These are phyloP conservation scores for Gleditsia sinensis DNA, from an alignment of 306 rosid genomes.

Conservation along the genomic window DNA sequence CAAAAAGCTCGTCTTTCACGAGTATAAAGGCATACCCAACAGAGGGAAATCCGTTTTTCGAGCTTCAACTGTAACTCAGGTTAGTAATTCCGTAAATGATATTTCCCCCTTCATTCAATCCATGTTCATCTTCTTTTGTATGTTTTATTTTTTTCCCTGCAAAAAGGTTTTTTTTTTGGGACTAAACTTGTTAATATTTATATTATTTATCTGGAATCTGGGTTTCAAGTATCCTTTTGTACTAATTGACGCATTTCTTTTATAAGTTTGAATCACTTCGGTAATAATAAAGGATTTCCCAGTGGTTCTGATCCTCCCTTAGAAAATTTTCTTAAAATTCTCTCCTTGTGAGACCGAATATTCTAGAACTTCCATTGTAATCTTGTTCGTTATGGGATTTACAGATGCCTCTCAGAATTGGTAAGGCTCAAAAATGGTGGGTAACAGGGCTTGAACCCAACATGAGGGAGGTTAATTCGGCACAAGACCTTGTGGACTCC, in stretches of 20 bases:
- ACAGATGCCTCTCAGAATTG: conserved; percentile 56
- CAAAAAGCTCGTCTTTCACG: conserved; percentile 36
- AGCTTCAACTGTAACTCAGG: conserved; percentile 53
- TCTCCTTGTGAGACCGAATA: not conserved
- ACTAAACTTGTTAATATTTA: too few species aligned
- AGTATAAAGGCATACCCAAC: conserved; percentile 28
- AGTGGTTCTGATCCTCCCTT: not conserved
- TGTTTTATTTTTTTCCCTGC: not conserved
- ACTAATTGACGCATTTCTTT: too few species aligned
- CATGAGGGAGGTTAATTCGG: conserved; percentile 75
- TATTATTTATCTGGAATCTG: too few species aligned
- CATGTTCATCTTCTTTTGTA: not conserved
- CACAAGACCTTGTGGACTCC: conserved; percentile 82
- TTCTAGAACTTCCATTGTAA: not conserved
- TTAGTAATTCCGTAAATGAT: conserved; percentile 26
- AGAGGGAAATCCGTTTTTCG: conserved; percentile 30
- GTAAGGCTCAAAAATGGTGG: conserved; percentile 93
- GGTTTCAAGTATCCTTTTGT: too few species aligned
- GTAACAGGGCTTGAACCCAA: conserved; percentile 74
- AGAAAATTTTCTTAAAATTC: not conserved
- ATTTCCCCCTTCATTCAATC: not conserved
- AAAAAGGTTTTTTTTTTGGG: too few species aligned
- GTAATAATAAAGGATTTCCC: not conserved
- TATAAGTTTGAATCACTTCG: not conserved
- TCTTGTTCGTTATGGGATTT: conserved; percentile 23